These are phyloP conservation scores for Tripterygium wilfordii DNA, from an alignment of 177 flowering plant genomes.

Conservation along the genomic window DNA sequence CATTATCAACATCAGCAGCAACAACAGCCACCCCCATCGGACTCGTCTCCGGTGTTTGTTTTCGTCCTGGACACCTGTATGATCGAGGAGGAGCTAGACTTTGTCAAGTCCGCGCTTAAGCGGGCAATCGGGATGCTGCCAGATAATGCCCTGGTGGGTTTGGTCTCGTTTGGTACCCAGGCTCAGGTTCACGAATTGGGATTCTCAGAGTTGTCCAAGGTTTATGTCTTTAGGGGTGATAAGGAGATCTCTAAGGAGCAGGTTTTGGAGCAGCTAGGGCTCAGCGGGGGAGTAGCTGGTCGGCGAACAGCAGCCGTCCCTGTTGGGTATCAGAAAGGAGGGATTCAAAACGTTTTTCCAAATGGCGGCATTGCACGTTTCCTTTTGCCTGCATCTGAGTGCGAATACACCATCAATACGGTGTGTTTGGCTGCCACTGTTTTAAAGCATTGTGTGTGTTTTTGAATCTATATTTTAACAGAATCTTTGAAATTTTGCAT, in stretches of 20 bases:
- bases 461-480: too few species aligned
- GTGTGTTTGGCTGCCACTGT: conserved; percentile 25
- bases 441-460: too few species aligned
- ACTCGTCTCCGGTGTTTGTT: conserved; percentile 50
- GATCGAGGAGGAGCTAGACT: conserved; percentile 83
- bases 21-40: conserved; percentile 6
- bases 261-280: conserved; percentile 87
- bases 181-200: conserved; percentile 95
- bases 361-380: conserved; percentile 50
- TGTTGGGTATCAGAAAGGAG: conserved; percentile 25
- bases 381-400: conserved; percentile 80
- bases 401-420: conserved; percentile 68
- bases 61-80: conserved; percentile 81
- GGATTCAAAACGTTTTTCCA: conserved; percentile 24
- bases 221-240: conserved; percentile 71
- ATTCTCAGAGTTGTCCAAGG: conserved; percentile 77
- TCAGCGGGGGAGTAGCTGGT: too few species aligned
- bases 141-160: conserved; percentile 81
- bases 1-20: too few species aligned
- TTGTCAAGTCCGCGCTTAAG: conserved; percentile 60
- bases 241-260: conserved; percentile 81
- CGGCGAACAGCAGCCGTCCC: too few species aligned
- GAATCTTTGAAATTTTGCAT: too few species aligned
- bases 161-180: conserved; percentile 86
- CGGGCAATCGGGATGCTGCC: conserved; percentile 76